Base-by-base conservation (phyloP, 345 rosid genomes). In the Acer saccharum region DNA sequence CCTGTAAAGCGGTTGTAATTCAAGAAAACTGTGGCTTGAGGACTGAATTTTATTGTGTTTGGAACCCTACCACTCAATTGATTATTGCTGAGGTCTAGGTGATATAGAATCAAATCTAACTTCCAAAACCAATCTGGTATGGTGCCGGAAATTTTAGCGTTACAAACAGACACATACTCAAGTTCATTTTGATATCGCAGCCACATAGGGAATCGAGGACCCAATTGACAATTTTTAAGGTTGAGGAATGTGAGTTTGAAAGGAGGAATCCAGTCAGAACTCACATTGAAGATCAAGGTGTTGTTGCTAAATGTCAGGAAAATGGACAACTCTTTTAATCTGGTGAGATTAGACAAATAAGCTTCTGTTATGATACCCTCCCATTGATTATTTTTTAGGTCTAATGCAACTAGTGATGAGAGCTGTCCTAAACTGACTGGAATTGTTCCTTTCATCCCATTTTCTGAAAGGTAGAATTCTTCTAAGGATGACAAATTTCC, bases 171-270 rank as follows among this genome's bases (percentile, higher is more conserved):
- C n/a, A 81, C 41, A 20, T 50, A 3, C 0, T 4, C 7, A 3
- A 77, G 71, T 65, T 60, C 58, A 11, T 68, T 68, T 65, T 81
- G 84, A 35, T 73, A 62, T 21, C 75, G 32, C 1, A 77, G 78
- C 84, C 84, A 81, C 5, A 6, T 16, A 3, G 81, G 84, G 44
- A 81, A 81, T 18, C 68, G 3, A 2, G 81, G 81, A 43, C 84
- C 84, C 6, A 81, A 18, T 25, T 5, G 11, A 35, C 80, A 81
- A 6, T 69, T n/a, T 35, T 50, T 41, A 4, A 81, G 75, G 3
- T 68, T 57, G 7, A 81, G 57, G 75, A 6, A 77, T 23, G 0
- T 62, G 18, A 81, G 84, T 39, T 81, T 77, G 55, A 81, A 81
- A 68, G 80, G 75, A 48, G 84, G 84, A 62, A 77, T 62, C 81